Evolutionary conservation across 257 asterid genomes (phyloP), one percentile per base, ranked within the genome.

Genomic region (Solanum paucissectum): DNA sequence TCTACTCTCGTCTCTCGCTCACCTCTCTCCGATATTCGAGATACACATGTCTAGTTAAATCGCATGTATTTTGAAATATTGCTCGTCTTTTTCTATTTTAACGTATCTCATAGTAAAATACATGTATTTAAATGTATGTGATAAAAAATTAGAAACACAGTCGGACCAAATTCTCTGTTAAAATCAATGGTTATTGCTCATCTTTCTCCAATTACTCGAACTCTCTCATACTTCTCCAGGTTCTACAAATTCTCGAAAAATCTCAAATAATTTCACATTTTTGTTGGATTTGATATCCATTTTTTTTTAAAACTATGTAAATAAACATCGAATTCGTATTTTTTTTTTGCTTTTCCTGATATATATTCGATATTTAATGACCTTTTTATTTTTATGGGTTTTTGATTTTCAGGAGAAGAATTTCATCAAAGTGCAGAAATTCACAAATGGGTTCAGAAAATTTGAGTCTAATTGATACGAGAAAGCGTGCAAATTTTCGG

Each of bases 381-480:
- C 8, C 5, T 36, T 73, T 71, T 72, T 9, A 20, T 72, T 71
- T 72, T 2, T 33, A 3, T 71, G 42, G n/a, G 42, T 71, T 74
- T 74, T 21, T 5, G 4, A 18, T 36, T 55, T 87, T 83, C 87
- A 87, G 86, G 75, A 73, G 69, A 49, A 46, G 60, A 72, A 32
- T 72, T 32, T 73, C 84, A 29, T 89, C 49, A 0, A 58, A 85
- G 69, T 87, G 86, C 33, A 84, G 68, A 60, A 42, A 87, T 76
- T 83, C 83, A 76, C 40, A 85, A 52, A 93, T 94, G 98, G 92
- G 93, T 36, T 76, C 74, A 32, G 98, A 91, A 81, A 90, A 86
- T 83, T 23, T 87, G 82, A 83, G 90, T 52, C 89, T 93, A 89
- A 87, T 90, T 88, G 83, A 38, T 87, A 64, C 86, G 66, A 93